Conservation (phyloP, 768 basidiomycete genomes). For the Hericium erinaceus region DNA sequence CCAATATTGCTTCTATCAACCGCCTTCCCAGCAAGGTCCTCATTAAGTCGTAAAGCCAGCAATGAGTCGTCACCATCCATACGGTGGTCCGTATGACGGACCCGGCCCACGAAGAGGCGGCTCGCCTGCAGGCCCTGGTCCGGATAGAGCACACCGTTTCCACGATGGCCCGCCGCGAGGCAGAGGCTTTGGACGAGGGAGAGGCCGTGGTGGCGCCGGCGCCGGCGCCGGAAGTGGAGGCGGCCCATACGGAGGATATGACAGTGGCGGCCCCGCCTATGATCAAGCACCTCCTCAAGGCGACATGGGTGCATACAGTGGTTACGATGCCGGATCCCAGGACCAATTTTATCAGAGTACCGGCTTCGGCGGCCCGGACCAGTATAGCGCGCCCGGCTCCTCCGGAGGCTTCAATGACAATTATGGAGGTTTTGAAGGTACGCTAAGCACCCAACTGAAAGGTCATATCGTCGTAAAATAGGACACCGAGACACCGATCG, state of each 20-base stretch:
- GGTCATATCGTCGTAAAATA: slow-evolving; percentile 9
- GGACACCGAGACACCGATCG: slow-evolving; percentile 2
- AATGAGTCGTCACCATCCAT: slow-evolving; percentile 91
- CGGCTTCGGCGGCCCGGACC: slow-evolving; percentile 41
- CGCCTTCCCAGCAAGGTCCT: neutral
- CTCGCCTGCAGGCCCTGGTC: slow-evolving; percentile 15
- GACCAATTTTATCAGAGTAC: slow-evolving; percentile 64
- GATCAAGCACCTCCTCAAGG: slow-evolving; percentile 56
- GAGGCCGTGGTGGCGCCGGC: slow-evolving; percentile 40
- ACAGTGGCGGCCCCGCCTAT: slow-evolving; percentile 45
- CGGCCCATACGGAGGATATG: slow-evolving; percentile 28
- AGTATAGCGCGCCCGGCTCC: slow-evolving; percentile 38
- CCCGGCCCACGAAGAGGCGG: slow-evolving; percentile 14
- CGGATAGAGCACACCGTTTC: slow-evolving; percentile 17
- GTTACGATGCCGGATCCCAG: slow-evolving; percentile 54
- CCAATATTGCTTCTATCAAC: neutral
- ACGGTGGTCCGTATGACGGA: slow-evolving; percentile 33
- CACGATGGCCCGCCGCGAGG: slow-evolving; percentile 50
- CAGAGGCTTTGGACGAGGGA: slow-evolving; percentile 68
- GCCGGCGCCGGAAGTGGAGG: slow-evolving; percentile 32
- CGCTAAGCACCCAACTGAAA: slow-evolving; percentile 42
- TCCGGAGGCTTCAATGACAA: slow-evolving; percentile 47
- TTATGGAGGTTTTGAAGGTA: slow-evolving; percentile 70
- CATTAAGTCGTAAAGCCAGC: slow-evolving; percentile 18
- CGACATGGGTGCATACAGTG: slow-evolving; percentile 59